These are phyloP conservation scores for Hypoxylon sp. DNA, from an alignment of 2,329 filamentous ascomycete genomes.

Conservation along the genomic window DNA sequence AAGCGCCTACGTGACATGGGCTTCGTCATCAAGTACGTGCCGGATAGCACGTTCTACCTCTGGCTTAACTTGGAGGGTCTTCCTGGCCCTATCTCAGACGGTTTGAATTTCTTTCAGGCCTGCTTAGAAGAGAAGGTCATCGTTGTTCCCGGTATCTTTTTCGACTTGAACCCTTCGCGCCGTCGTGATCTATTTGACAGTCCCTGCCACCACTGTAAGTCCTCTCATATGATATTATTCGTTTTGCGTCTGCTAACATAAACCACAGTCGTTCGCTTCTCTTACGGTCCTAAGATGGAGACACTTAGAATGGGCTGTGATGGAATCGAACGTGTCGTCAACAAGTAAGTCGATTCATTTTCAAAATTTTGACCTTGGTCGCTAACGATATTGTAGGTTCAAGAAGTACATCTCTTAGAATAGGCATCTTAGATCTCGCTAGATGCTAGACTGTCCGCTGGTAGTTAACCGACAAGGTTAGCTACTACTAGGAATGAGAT, in stretches of 20 bases:
- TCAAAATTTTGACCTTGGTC: not conserved
- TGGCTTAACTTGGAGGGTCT: constrained; percentile 78
- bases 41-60: constrained; percentile 95
- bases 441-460: not conserved
- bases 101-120: constrained; percentile 96
- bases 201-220: constrained; percentile 85
- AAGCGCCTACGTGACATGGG: constrained; percentile 85
- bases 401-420: constrained; percentile 46
- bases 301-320: constrained; percentile 83
- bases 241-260: constrained; percentile 27
- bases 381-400: constrained; percentile 43
- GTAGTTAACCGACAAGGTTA: not conserved
- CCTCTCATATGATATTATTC: not conserved
- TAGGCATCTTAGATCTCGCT: constrained; percentile 13
- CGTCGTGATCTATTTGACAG: constrained; percentile 93
- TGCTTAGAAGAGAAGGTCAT: constrained; percentile 95
- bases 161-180: constrained; percentile 92
- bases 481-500: constrained; percentile 8
- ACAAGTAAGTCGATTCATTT: constrained; percentile 67
- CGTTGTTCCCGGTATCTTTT: constrained; percentile 97
- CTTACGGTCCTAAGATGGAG: constrained; percentile 87
- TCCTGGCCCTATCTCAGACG: constrained; percentile 88
- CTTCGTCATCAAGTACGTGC: constrained; percentile 86
- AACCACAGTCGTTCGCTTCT: constrained; percentile 77
- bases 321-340: constrained; percentile 85